Evolutionary conservation across 352 stramenopile genomes (phyloP).

Genomic region (Globisporangium echinulatum): DNA sequence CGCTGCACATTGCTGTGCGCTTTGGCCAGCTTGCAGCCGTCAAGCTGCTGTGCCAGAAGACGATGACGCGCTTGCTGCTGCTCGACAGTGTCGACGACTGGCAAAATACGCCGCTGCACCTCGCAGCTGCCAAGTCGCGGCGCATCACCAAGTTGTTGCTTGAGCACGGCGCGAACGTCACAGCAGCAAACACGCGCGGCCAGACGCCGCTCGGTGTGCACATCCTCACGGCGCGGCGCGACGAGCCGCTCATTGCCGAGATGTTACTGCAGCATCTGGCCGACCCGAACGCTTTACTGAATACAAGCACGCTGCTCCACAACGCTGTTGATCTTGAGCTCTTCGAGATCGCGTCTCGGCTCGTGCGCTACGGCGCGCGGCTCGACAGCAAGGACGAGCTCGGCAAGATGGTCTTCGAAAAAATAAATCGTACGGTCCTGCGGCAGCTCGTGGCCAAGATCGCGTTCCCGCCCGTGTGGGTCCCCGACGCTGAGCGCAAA

Average conservation of each 20-base stretch:
- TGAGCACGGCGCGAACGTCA: conserved; percentile 58
- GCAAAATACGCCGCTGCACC: conserved; percentile 70
- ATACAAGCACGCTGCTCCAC: conserved; percentile 68
- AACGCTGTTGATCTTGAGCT: conserved; percentile 63
- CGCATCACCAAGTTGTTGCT: conserved; percentile 81
- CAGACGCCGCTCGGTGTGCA: conserved; percentile 72
- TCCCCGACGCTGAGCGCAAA: conserved; percentile 62
- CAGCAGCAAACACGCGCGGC: conserved; percentile 56
- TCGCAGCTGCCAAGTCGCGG: conserved; percentile 74
- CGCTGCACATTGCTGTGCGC: conserved; percentile 73
- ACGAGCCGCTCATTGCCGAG: conserved; percentile 73
- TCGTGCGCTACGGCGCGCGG: conserved; percentile 74
- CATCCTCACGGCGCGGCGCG: conserved; percentile 67
- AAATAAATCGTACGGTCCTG: conserved; percentile 67
- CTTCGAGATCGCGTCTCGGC: conserved; percentile 66
- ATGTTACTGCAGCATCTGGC: conserved; percentile 76
- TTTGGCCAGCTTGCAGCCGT: conserved; percentile 73
- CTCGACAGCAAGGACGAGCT: conserved; percentile 72
- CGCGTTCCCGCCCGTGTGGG: conserved; percentile 73
- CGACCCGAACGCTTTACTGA: conserved; percentile 57
- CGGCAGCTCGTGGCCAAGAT: conserved; percentile 74
- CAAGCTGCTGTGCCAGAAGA: conserved; percentile 61
- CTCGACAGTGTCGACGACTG: conserved; percentile 69
- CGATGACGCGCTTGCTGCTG: conserved; percentile 36
- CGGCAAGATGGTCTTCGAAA: conserved; percentile 79